Evolutionary conservation across 169 alveolate genomes (phyloP).

Genomic region (Blepharisma undulans): DNA sequence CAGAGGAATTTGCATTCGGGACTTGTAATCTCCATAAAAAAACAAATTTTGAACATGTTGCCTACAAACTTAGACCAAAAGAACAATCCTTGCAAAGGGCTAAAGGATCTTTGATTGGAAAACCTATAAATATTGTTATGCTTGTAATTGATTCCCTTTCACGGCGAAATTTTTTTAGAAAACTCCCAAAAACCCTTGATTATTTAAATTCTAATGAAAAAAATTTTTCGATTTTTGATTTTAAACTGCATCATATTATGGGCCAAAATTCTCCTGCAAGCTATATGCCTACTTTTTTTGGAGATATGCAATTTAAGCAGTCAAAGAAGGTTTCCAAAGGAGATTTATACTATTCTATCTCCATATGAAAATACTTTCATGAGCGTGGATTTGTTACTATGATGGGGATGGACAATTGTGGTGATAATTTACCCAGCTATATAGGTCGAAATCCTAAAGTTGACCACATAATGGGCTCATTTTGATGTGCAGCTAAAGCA

Average conservation of each 20-base stretch:
- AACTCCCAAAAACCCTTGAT: not conserved
- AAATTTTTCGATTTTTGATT: slow-evolving; percentile 20
- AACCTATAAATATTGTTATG: slow-evolving; percentile 30
- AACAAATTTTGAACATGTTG: not conserved
- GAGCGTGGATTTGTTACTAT: slow-evolving; percentile 16
- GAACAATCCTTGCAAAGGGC: not conserved
- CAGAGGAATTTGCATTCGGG: slow-evolving; percentile 8
- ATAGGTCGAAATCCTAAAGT: slow-evolving; percentile 21
- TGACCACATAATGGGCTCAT: slow-evolving; percentile 10
- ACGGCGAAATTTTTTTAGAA: slow-evolving; percentile 25
- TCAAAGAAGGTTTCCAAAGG: not conserved
- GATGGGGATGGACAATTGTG: slow-evolving; percentile 13
- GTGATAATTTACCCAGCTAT: slow-evolving; percentile 12
- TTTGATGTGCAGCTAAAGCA: slow-evolving; percentile 9
- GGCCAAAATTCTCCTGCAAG: slow-evolving; percentile 24
- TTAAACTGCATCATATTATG: slow-evolving; percentile 22
- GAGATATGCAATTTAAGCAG: not conserved
- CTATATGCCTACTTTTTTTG: slow-evolving; percentile 15
- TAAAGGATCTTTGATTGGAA: not conserved
- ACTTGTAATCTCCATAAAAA: not conserved
- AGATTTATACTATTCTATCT: not conserved
- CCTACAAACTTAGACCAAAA: not conserved
- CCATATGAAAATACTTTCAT: not conserved
- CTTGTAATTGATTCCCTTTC: slow-evolving; percentile 29
- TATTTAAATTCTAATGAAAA: not conserved